phyloP scores from a whole-genome alignment of 257 asterid genomes.

The Oldenlandia corymbosa region DNA sequence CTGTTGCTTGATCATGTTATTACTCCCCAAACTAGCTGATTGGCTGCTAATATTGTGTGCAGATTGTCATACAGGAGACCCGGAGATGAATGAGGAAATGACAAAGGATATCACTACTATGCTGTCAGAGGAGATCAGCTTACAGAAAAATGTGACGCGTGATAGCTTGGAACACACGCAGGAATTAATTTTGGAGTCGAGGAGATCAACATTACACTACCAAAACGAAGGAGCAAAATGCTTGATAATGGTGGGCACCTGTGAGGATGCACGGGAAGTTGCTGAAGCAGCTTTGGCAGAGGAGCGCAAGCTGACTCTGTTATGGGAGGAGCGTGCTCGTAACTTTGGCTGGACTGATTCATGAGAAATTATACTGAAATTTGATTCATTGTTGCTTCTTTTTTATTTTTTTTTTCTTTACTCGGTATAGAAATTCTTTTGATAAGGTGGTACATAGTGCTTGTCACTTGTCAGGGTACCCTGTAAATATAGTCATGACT shows the following conservation, averaged over 20 bases:
- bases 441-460: conserved; percentile 6
- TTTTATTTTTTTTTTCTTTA: conserved; percentile 4
- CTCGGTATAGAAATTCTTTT: conserved; percentile 12
- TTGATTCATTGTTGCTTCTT: conserved; percentile 2
- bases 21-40: background rate
- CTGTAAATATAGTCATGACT: conserved; percentile 22
- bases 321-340: conserved; percentile 37
- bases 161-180: conserved; percentile 21
- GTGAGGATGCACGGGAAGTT: conserved; percentile 37
- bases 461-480: conserved; percentile 7
- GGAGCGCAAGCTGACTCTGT: conserved; percentile 32
- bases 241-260: conserved; percentile 20
- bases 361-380: conserved; percentile 10
- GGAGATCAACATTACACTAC: conserved; percentile 25
- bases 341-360: conserved; percentile 27
- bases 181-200: conserved; percentile 20
- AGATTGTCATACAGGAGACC: conserved; percentile 29
- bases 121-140: conserved; percentile 31
- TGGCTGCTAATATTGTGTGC: conserved; percentile 3
- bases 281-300: conserved; percentile 28
- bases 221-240: conserved; percentile 36
- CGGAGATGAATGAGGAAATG: conserved; percentile 32
- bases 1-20: background rate
- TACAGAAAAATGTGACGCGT: conserved; percentile 25
- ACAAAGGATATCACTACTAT: conserved; percentile 23